These are phyloP conservation scores for Suaeda aralocaspica DNA, from an alignment of 148 eudicot species.

Conservation along the genomic window DNA sequence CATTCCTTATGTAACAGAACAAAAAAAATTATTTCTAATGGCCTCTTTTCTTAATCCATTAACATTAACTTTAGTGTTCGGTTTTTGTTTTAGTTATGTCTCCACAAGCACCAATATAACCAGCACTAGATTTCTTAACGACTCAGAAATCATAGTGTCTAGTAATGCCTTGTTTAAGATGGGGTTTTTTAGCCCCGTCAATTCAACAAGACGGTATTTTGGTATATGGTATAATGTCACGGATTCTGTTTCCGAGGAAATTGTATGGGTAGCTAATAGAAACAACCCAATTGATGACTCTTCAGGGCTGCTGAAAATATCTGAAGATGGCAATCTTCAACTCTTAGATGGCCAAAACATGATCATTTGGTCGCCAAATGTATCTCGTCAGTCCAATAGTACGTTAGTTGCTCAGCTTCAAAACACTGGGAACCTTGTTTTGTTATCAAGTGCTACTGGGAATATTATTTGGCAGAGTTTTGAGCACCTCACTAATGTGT, in stretches of 20 bases:
- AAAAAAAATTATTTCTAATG: too few relatives aligned
- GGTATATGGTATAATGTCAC: slow-evolving; percentile 37
- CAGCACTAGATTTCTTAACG: slow-evolving; percentile 10
- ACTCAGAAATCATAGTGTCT: slow-evolving; percentile 26
- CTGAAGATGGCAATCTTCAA: slow-evolving; percentile 31
- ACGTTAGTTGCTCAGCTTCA: slow-evolving; percentile 31
- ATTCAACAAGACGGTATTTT: slow-evolving; percentile 29
- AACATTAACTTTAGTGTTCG: too few relatives aligned
- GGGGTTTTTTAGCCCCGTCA: slow-evolving; percentile 39
- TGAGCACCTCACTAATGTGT: slow-evolving; percentile 24
- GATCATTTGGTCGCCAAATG: slow-evolving; percentile 36
- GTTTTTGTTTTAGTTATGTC: too few relatives aligned
- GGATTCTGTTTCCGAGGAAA: slow-evolving; percentile 4
- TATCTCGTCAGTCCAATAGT: background rate
- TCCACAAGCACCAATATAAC: too few relatives aligned
- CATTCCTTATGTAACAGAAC: too few relatives aligned
- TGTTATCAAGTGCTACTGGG: slow-evolving; percentile 22
- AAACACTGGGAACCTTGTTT: slow-evolving; percentile 38
- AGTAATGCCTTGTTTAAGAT: slow-evolving; percentile 21
- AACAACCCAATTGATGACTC: slow-evolving; percentile 32
- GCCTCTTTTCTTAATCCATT: too few relatives aligned
- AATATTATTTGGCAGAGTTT: slow-evolving; percentile 34
- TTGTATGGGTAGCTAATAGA: slow-evolving; percentile 53
- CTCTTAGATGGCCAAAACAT: slow-evolving; percentile 22
- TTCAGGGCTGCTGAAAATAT: slow-evolving; percentile 25